Percentiles rank a stretch among this genome's conserved stretches.
Conservation (phyloP, 768 basidiomycete genomes). For the Boletus sp. region DNA sequence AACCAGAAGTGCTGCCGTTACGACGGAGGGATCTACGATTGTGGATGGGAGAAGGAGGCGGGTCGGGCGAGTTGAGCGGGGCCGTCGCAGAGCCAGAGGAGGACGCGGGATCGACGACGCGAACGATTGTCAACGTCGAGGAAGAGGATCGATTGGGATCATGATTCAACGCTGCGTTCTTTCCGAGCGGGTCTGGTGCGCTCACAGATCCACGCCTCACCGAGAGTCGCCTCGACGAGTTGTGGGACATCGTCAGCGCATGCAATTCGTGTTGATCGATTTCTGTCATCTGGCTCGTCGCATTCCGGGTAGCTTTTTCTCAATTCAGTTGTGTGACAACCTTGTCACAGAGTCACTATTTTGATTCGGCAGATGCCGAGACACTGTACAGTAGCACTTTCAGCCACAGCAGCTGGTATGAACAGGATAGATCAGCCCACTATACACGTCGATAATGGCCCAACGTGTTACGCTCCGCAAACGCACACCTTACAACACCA, state of each 20-base stretch:
- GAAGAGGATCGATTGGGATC: conserved; percentile 55
- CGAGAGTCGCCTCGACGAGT: conserved; percentile 37
- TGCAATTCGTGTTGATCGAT: neutral
- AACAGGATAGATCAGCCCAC: neutral
- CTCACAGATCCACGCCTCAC: conserved; percentile 65
- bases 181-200: conserved; percentile 67
- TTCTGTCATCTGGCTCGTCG: neutral
- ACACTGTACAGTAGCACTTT: conserved; percentile 19
- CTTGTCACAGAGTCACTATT: neutral
- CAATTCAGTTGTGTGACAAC: conserved; percentile 2
- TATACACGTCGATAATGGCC: conserved; percentile 64
- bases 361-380: conserved; percentile 18
- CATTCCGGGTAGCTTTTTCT: neutral
- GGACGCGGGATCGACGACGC: conserved; percentile 44
- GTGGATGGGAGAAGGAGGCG: conserved; percentile 24
- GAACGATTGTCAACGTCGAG: conserved; percentile 73
- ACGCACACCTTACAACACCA: conserved; percentile 97
- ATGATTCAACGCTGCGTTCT: conserved; percentile 50
- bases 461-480: conserved; percentile 99
- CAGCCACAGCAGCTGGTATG: conserved; percentile 21
- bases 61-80: conserved; percentile 27
- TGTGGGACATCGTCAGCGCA: conserved; percentile 12
- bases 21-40: conserved; percentile 33
- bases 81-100: conserved; percentile 15
- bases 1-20: conserved; percentile 30